These are phyloP conservation scores for Zalaria obscura DNA, from an alignment of 2,329 filamentous ascomycete genomes.

Conservation along the genomic window DNA sequence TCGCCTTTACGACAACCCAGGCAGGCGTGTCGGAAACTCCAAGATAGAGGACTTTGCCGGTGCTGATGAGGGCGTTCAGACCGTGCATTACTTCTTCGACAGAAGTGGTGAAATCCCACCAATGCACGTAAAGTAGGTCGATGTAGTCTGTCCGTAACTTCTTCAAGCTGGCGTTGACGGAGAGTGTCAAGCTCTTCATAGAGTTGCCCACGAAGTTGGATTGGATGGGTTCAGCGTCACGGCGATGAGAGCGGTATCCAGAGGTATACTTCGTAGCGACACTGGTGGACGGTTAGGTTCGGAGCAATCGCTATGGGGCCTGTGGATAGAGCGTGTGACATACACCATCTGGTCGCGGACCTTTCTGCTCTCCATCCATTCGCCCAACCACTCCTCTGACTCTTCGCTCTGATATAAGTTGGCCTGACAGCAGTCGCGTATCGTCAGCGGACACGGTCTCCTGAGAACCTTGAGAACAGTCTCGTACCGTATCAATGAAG, in stretches of 20 bases:
- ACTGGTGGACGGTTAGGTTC: slow-evolving; percentile 9
- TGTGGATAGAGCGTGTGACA: not conserved
- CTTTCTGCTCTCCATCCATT: slow-evolving; percentile 24
- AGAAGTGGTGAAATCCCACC: slow-evolving; percentile 28
- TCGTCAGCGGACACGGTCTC: not conserved
- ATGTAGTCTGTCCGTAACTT: slow-evolving; percentile 57
- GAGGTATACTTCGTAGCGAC: slow-evolving; percentile 27
- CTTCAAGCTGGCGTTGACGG: slow-evolving; percentile 14
- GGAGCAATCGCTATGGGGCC: not conserved
- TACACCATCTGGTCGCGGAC: slow-evolving; percentile 25
- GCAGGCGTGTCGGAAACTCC: slow-evolving; percentile 30
- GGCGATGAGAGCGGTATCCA: slow-evolving; percentile 11
- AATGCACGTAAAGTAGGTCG: slow-evolving; percentile 36
- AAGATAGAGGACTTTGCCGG: slow-evolving; percentile 30
- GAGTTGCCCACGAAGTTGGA: slow-evolving; percentile 21
- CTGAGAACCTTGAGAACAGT: slow-evolving; percentile 3
- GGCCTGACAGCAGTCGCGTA: slow-evolving; percentile 11
- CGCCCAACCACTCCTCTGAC: slow-evolving; percentile 28
- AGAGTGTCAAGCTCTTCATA: slow-evolving; percentile 26
- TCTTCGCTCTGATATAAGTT: slow-evolving; percentile 26
- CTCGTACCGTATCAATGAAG: slow-evolving; percentile 49
- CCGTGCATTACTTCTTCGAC: slow-evolving; percentile 30
- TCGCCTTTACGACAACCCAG: slow-evolving; percentile 17
- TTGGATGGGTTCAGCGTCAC: slow-evolving; percentile 4
- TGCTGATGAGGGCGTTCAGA: slow-evolving; percentile 25